Percentiles rank a stretch among this genome's conserved stretches.
Conservation (phyloP, 306 rosid species). For the Fagus sylvatica region DNA sequence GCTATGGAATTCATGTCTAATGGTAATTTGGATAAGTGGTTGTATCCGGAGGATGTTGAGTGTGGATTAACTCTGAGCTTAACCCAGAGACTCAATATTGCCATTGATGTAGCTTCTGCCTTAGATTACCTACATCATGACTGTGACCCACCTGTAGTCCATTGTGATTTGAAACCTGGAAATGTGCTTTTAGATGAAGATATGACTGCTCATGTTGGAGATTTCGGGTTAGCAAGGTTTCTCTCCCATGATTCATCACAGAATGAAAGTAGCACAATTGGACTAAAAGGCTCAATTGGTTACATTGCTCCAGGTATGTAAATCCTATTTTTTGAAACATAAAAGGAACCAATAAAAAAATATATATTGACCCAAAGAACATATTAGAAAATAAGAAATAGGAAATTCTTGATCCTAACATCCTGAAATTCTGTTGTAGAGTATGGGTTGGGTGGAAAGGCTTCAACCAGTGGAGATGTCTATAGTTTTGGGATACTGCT, state of each 20-base stretch:
- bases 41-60: slow-evolving; percentile 26
- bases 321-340: too few species aligned
- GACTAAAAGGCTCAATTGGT: too few species aligned
- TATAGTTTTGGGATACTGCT: slow-evolving; percentile 43
- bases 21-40: slow-evolving; percentile 36
- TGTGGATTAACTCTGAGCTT: slow-evolving; percentile 25
- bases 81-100: slow-evolving; percentile 37
- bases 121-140: slow-evolving; percentile 47
- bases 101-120: slow-evolving; percentile 43
- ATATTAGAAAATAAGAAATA: too few species aligned
- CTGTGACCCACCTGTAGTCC: slow-evolving; percentile 43
- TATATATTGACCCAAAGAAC: too few species aligned
- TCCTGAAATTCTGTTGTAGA: slow-evolving; percentile 24
- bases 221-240: slow-evolving; percentile 49
- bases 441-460: slow-evolving; percentile 38
- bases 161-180: slow-evolving; percentile 45
- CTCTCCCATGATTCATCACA: slow-evolving; percentile 29
- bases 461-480: slow-evolving; percentile 41
- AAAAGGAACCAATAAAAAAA: too few species aligned
- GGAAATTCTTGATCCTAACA: too few species aligned
- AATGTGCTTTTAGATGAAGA: slow-evolving; percentile 42
- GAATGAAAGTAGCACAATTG: slow-evolving; percentile 22
- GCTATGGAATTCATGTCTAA: slow-evolving; percentile 39
- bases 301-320: too few species aligned
- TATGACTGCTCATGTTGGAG: slow-evolving; percentile 48